Evolutionary conservation across 192 early-diverging fungal species (phyloP), one percentile per base, ranked within the genome.

Genomic region (Backusella psychrophila): DNA sequence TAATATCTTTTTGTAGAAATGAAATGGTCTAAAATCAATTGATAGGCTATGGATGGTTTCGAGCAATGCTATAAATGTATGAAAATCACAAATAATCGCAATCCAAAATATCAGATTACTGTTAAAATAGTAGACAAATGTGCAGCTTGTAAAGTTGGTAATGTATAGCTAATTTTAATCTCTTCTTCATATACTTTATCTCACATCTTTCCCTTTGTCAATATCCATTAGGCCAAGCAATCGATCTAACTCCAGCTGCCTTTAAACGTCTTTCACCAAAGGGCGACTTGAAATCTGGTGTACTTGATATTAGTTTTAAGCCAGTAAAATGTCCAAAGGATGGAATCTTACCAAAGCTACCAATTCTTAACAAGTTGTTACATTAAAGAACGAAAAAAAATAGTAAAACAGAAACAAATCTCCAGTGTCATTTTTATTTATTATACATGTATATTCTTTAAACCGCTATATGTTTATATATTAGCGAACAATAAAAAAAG

Each of bases 61-160:
- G 79, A 80, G 17, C 71, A 69, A 21, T 81, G 80, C 56, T 81
- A 81, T 73, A 81, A 81, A 68, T 81, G 80, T 38, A 77, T 81
- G 75, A 81, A 81, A 72, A 75, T 81, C 15, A 74, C 72, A 66
- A 81, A 81, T 69, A 53, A 69, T 11, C 15, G 69, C 4, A 73
- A 81, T 72, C 19, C 72, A n/a, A 77, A 81, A 35, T 39, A 35
- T 19, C 34, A 35, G 19, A 44, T 77, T 23, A 49, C 66, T 26
- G 77, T 81, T 38, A 72, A 73, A 66, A 81, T 77, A 66, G 80
- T 81, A 29, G 80, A 81, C 56, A 71, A 74, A 49, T 81, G 80
- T 39, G 80, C 80, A 23, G 80, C 75, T 63, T 78, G 77, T 49
- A 69, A 71, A 65, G 69, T 77, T 53, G 70, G 70, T 72, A 74